Base-by-base conservation (phyloP, 1,139 yeast genomes). In the Candida sanyaensis region DNA sequence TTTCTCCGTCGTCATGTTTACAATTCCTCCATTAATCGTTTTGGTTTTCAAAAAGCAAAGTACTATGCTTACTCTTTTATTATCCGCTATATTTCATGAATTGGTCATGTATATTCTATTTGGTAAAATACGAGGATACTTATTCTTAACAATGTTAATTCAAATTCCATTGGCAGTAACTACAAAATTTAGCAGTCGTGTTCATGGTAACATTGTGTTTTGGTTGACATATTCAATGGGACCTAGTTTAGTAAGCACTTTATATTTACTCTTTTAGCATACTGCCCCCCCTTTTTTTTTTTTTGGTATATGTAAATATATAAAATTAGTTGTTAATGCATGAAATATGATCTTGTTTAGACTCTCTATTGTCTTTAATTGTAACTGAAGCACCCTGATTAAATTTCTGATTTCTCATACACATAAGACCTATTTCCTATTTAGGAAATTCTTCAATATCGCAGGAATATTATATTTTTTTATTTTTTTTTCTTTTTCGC, bases 191-290 rank as follows among this genome's bases (percentile, higher is more conserved):
- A 75, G 79, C 52, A 75, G 72, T 50, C 78, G 79, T 48, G 74
- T 85, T 1, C 65, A 90, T 44, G 97, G 97, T 1, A 92, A 89
- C 61, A 78, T 83, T 41, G 71, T 90, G 12, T 93, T 95, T 68
- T 93, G 99, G 99, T 61, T 88, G 47, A 97, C 98, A 7, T 86
- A 93, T 47, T 84, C 90, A 44, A 77, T 87, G 7, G 97, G 97
- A 1, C 98, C 99, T 7, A 85, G 97, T 54, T 67, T 93, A 58
- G 82, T 92, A 71, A 88, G 96, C 63, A 84, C 96, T 1, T 71
- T 90, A 51, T 93, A 93, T 62, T 73, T 93, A 55, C 82, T 91
- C n/a, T 90, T 88, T 59, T 92, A 59, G 41, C 7, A 26, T 8
- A 6, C 28, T 2, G 3, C 5, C 28, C 9, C 6, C n/a, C n/a